Base-by-base conservation (phyloP, 129 eudicot species). In the Centaurea solstitialis region DNA sequence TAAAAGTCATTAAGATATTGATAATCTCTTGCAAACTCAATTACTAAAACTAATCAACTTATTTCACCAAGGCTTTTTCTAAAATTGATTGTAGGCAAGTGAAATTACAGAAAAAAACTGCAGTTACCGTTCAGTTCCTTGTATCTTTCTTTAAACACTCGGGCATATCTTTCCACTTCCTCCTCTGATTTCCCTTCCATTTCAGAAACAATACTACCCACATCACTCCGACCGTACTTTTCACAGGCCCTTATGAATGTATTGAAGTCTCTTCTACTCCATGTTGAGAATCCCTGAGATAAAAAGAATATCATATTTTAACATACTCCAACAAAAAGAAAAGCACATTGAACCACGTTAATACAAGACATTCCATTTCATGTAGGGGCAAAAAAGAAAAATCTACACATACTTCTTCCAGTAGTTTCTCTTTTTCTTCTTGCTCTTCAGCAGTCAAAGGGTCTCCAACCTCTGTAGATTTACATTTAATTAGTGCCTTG, bases 391-490 rank as follows among this genome's bases (percentile, higher is more conserved):
- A 12, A 15, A 15, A 62, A 33, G 15, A 74, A 24, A 72, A 40
- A 26, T 26, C 1, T 47, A 65, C 53, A 65, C 88, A 72, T 79
- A 93, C 99, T 84, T 92, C 98, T 85, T 95, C 98, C 81, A 95
- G 78, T 9, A 95, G 80, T 57, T 72, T 88, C 76, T 95, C 99
- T 74, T 95, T 95, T 75, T 95, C 99, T 80, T 93, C 98, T 83
- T 95, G 98, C 82, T 95, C 99, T 80, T 93, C 98, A 86, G 98
- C 94, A 68, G 99, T 95, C 89, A 95, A 90, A 65, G 98, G 99
- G 72, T 95, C 97, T 75, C 97, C 97, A 77, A 61, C 79, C 80
- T 91, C 99, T 95, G 73, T 2, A 78, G 37, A 73, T 7, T 57
- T 66, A 80, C 74, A 75, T 23, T 13, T 15, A 57, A 69, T 85